Evolutionary conservation across 2,329 filamentous ascomycete species (phyloP).

Genomic region (Chalaropsis ovoidea): DNA sequence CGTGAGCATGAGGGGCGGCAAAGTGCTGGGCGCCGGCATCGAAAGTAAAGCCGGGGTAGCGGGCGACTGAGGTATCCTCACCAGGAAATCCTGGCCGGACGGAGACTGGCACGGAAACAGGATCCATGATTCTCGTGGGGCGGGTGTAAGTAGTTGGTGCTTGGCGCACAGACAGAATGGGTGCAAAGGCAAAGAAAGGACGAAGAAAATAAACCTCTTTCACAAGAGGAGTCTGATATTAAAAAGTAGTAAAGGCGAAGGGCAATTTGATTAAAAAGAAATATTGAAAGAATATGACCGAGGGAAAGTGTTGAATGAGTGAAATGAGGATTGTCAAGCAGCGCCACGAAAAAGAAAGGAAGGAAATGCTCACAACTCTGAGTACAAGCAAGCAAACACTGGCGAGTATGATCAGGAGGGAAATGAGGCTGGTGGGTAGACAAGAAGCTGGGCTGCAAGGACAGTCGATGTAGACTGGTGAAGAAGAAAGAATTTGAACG

Average conservation of each 20-base stretch:
- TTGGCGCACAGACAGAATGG: neutral
- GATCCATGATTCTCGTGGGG: constrained; percentile 16
- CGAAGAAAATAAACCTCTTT: constrained; percentile 21
- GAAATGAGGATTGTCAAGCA: neutral
- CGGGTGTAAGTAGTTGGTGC: neutral
- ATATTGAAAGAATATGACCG: constrained; percentile 10
- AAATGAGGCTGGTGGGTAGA: neutral
- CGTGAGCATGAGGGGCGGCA: constrained; percentile 39
- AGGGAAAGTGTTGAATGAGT: neutral
- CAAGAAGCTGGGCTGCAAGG: neutral
- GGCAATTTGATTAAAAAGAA: neutral
- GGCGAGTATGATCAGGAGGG: neutral
- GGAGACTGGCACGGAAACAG: constrained; percentile 18
- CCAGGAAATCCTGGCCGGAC: constrained; percentile 13
- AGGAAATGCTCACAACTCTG: neutral
- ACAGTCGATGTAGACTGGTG: constrained; percentile 18
- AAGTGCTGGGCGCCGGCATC: constrained; percentile 34
- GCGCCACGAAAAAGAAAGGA: neutral
- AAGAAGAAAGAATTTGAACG: constrained; percentile 21
- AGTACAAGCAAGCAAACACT: neutral
- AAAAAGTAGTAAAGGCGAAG: neutral
- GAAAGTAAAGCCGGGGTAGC: constrained; percentile 19
- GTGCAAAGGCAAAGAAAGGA: constrained; percentile 13
- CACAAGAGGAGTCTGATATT: constrained; percentile 8
- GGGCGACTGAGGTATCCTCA: constrained; percentile 13